phyloP scores from a whole-genome alignment of 257 asterid genomes.

The Fraxinus americana region DNA sequence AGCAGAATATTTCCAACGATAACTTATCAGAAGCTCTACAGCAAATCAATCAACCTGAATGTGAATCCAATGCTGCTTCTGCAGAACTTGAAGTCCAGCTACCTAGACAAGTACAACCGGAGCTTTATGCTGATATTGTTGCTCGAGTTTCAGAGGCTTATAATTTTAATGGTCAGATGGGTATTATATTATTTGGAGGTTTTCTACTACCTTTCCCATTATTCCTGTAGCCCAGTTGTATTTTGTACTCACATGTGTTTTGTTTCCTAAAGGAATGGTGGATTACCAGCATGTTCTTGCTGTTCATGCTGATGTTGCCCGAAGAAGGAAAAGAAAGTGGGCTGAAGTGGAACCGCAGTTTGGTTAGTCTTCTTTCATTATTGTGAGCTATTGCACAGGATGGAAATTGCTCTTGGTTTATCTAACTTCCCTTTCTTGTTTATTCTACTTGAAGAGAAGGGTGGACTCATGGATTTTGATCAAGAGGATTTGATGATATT shows the following conservation, averaged over 20 bases:
- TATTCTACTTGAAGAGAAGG: slow-evolving; percentile 45
- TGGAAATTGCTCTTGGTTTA: slow-evolving; percentile 16
- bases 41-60: slow-evolving; percentile 33
- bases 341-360: slow-evolving; percentile 65
- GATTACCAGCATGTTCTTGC: slow-evolving; percentile 96
- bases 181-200: background rate
- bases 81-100: slow-evolving; percentile 38
- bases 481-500: slow-evolving; percentile 82
- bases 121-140: slow-evolving; percentile 72
- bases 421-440: slow-evolving; percentile 29
- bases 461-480: slow-evolving; percentile 63
- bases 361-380: slow-evolving; percentile 46
- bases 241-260: slow-evolving; percentile 25
- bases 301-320: slow-evolving; percentile 69
- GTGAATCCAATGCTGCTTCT: slow-evolving; percentile 32
- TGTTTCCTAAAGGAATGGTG: slow-evolving; percentile 69
- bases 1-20: slow-evolving; percentile 33
- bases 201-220: slow-evolving; percentile 6
- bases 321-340: slow-evolving; percentile 73
- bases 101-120: slow-evolving; percentile 39
- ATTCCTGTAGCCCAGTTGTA: slow-evolving; percentile 20
- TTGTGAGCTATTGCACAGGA: slow-evolving; percentile 23
- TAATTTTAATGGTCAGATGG: slow-evolving; percentile 65
- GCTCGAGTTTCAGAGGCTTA: slow-evolving; percentile 71
- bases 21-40: slow-evolving; percentile 33